phyloP scores from a whole-genome alignment of 2,329 filamentous ascomycete species.

The Sclerotinia trifoliorum region DNA sequence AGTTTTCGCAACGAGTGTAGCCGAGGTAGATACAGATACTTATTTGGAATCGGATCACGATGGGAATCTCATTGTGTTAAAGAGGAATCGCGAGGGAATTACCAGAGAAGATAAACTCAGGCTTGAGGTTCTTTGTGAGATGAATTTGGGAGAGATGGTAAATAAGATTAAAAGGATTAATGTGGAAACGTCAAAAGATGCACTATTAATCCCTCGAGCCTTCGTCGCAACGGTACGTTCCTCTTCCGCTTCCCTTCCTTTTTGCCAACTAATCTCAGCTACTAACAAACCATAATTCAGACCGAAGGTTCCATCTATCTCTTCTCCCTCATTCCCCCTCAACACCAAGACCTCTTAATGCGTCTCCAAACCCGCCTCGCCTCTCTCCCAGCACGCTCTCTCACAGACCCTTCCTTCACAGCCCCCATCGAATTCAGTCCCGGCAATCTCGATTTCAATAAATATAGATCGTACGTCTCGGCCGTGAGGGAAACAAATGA shows the following conservation, averaged over 20 bases:
- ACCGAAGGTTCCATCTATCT: conserved; percentile 90
- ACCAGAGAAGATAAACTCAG: conserved; percentile 70
- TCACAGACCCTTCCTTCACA: not conserved
- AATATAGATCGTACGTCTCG: conserved; percentile 80
- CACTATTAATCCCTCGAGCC: conserved; percentile 74
- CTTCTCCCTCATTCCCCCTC: conserved; percentile 72
- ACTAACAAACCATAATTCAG: conserved; percentile 46
- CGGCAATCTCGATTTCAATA: conserved; percentile 72
- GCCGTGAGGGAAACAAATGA: conserved; percentile 67
- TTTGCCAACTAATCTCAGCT: not conserved
- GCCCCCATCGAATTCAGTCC: conserved; percentile 57
- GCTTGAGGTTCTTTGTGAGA: conserved; percentile 73
- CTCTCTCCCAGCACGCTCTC: conserved; percentile 33
- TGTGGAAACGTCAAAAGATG: conserved; percentile 61
- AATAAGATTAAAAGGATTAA: conserved; percentile 79
- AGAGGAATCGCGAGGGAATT: conserved; percentile 68
- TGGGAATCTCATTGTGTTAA: conserved; percentile 82
- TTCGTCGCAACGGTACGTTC: conserved; percentile 81
- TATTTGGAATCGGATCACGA: conserved; percentile 85
- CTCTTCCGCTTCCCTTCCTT: not conserved
- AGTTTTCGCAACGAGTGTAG: conserved; percentile 77
- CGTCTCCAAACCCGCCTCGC: conserved; percentile 74
- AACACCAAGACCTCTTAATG: conserved; percentile 77
- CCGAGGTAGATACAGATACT: conserved; percentile 66
- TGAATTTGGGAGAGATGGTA: conserved; percentile 88